Evolutionary conservation across 768 basidiomycete genomes (phyloP), one percentile per base, ranked within the genome.

Genomic region (Amanita rubescens): DNA sequence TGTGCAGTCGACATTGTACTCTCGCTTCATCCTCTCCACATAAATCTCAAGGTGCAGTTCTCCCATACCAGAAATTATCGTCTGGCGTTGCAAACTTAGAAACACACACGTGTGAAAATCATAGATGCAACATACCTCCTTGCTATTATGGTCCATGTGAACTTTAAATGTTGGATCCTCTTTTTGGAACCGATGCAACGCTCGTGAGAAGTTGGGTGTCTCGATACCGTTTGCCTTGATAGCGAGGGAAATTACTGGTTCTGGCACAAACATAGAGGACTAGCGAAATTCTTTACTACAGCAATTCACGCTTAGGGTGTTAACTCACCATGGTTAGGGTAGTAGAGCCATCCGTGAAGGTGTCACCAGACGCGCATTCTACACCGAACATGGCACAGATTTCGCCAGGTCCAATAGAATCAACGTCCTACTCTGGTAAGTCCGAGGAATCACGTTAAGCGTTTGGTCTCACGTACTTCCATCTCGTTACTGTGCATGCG

Each of bases 301-400:
- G 9, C 7, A 20, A 27, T 22, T 35, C 49, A 35, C 20, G 39
- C 24, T 19, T 27, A 15, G 17, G 27, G 24, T 38, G 42, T 14
- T 12, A 32, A 68, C 81, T 34, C 45, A 94, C 94, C 95, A 98
- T 98, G 0, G 96, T 91, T 71, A 82, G 94, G 27, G 76, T 85
- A 0, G 89, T 89, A 1, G 87, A 81, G 8, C 95, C 78, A 65
- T 98, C 96, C 0, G 90, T 96, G 69, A 99, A 98, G 0, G 95
- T 97, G 69, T 99, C 96, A 12, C 96, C 95, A 14, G 92, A 90
- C 0, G 94, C 92, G 65, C 96, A 99, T 59, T 99, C 96, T 30
- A 99, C 91, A 62, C 96, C 96, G 62, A 99, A 99, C 69, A 96
- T 96, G 46, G 96, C 96, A 65, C 96, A 98, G 58, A 99, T 99